Percentiles rank a stretch among this genome's conserved stretches.
phyloP scores from a whole-genome alignment of 192 early-diverging fungal species.

The Backusella westeae region DNA sequence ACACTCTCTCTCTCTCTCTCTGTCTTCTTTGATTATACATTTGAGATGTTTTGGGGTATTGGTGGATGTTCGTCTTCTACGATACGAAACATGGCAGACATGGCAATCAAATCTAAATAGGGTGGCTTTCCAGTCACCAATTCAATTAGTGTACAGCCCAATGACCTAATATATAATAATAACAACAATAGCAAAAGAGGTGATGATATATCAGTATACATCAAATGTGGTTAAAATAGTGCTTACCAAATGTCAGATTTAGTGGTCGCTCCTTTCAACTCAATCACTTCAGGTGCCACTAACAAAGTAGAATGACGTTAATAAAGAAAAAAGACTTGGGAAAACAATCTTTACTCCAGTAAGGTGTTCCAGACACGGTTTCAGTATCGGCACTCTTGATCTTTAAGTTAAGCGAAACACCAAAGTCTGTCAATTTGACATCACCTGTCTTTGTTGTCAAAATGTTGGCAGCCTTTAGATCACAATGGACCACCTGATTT shows the following conservation, averaged over 20 bases:
- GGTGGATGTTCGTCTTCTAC: constrained; percentile 91
- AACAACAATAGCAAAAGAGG: no score
- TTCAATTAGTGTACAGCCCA: constrained; percentile 95
- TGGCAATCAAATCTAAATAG: constrained; percentile 78
- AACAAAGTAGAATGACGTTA: constrained; percentile 6
- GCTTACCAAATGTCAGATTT: constrained; percentile 84
- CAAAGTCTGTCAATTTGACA: constrained; percentile 96
- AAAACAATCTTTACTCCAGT: constrained; percentile 58
- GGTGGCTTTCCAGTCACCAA: constrained; percentile 91
- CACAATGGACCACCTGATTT: constrained; percentile 88
- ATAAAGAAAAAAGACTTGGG: not conserved
- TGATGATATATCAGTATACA: no score
- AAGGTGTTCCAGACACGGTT: constrained; percentile 77
- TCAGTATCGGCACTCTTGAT: constrained; percentile 61
- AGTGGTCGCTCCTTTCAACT: constrained; percentile 82
- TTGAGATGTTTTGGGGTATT: constrained; percentile 75
- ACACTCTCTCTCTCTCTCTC: not conserved
- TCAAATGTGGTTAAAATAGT: not conserved
- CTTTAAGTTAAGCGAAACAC: constrained; percentile 88
- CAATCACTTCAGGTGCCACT: constrained; percentile 91
- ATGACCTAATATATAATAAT: constrained; percentile 43
- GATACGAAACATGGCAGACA: constrained; percentile 93
- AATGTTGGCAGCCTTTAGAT: constrained; percentile 96
- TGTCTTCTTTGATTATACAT: constrained; percentile 26
- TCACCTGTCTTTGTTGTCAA: constrained; percentile 92